These are phyloP conservation scores for Claviceps sp. DNA, from an alignment of 2,329 filamentous ascomycete genomes.

Conservation along the genomic window DNA sequence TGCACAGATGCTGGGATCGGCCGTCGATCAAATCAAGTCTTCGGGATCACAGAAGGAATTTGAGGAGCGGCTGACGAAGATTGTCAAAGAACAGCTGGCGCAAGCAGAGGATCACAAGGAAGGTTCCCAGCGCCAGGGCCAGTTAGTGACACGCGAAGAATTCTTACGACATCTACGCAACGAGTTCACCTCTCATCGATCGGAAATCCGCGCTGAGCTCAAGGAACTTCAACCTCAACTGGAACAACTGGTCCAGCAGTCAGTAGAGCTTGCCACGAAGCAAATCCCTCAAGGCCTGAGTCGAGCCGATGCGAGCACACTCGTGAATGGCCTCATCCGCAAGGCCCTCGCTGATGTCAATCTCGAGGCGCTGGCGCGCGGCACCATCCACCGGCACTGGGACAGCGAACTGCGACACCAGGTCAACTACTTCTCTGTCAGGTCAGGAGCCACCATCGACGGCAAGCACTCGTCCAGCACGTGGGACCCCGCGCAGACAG, in stretches of 20 bases:
- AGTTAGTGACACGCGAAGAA: constrained; percentile 32
- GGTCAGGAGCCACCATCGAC: constrained; percentile 54
- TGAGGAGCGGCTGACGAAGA: constrained; percentile 21
- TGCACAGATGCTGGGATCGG: constrained; percentile 16
- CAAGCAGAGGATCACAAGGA: constrained; percentile 11
- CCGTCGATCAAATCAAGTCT: constrained; percentile 21
- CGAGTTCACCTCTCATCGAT: constrained; percentile 24
- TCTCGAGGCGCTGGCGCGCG: constrained; percentile 32
- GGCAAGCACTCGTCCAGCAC: constrained; percentile 44
- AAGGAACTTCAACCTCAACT: constrained; percentile 22
- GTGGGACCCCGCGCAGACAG: constrained; percentile 23
- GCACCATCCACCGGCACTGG: constrained; percentile 31
- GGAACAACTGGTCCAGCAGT: constrained; percentile 18
- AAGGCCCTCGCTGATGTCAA: constrained; percentile 31
- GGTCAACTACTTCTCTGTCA: constrained; percentile 61
- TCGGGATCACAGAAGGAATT: constrained; percentile 21
- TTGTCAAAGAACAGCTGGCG: constrained; percentile 23
- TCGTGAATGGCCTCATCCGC: constrained; percentile 28
- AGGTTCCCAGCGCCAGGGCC: constrained; percentile 12
- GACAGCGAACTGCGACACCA: constrained; percentile 33
- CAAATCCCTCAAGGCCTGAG: constrained; percentile 20
- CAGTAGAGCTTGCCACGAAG: constrained; percentile 15
- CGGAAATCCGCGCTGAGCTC: constrained; percentile 28
- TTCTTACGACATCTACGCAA: constrained; percentile 31
- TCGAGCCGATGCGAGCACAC: constrained; percentile 24